phyloP scores from a whole-genome alignment of 1,284 basidiomycete species.

The Hemileccinum hortonii region DNA sequence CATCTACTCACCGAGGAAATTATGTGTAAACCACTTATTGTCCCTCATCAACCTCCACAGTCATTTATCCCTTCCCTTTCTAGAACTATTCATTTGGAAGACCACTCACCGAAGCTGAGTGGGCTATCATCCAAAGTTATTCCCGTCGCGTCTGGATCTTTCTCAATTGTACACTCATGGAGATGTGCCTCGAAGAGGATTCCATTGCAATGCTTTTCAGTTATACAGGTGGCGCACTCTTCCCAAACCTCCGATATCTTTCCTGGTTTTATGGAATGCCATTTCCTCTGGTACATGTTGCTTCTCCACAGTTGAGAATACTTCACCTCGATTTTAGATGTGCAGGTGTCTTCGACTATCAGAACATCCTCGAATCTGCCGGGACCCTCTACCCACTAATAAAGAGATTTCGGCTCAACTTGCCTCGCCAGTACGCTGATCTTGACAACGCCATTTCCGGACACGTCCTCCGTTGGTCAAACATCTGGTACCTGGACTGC shows the following conservation, averaged over 20 bases:
- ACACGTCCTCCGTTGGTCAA: background rate
- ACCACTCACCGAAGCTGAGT: background rate
- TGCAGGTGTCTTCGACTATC: background rate
- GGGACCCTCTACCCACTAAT: background rate
- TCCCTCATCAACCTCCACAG: background rate
- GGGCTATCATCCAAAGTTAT: background rate
- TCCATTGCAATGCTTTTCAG: background rate
- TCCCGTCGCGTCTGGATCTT: conserved; percentile 2
- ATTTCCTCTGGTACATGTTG: background rate
- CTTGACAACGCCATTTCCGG: conserved; percentile 1
- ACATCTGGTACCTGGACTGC: background rate
- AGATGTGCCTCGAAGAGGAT: background rate
- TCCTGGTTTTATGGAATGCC: background rate
- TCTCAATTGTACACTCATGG: background rate
- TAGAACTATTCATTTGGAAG: conserved; percentile 1
- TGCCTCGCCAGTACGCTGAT: background rate
- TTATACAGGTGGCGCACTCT: background rate
- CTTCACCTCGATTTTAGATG: conserved; percentile 3
- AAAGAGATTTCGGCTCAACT: background rate
- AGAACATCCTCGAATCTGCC: background rate
- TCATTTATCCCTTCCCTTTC: background rate
- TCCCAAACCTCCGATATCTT: background rate
- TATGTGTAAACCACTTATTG: background rate
- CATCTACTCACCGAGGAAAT: background rate
- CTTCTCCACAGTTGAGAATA: background rate